Percentiles rank a stretch among this genome's conserved stretches.
Conservation (phyloP, 2,329 filamentous ascomycete species). For the Ophiostoma pallidulum region DNA sequence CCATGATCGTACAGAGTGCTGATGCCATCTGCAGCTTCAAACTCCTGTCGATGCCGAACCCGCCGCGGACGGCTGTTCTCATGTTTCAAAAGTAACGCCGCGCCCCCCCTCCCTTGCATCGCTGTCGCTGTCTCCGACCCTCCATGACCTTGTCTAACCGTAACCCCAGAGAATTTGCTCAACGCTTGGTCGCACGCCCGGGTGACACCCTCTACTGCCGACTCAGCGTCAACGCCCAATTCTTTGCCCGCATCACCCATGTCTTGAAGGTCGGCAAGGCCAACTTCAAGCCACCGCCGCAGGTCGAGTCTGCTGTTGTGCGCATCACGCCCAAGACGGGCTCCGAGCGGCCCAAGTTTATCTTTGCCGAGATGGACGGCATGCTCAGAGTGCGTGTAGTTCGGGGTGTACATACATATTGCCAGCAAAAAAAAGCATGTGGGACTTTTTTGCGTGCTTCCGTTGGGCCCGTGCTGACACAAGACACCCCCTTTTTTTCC, state of each 20-base stretch:
- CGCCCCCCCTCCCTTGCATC: no score
- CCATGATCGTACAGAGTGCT: neutral
- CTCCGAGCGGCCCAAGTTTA: conserved; percentile 67
- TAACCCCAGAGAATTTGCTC: conserved; percentile 66
- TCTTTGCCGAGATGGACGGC: conserved; percentile 92
- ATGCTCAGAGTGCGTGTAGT: conserved; percentile 50
- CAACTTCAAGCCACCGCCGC: conserved; percentile 91
- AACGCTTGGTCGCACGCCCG: conserved; percentile 78
- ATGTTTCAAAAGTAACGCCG: conserved; percentile 56
- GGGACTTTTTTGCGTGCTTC: no score
- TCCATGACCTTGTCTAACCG: conserved; percentile 4
- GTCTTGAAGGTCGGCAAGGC: conserved; percentile 85
- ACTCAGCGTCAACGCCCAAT: conserved; percentile 87
- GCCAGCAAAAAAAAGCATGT: no score
- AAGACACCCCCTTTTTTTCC: conserved; percentile 50
- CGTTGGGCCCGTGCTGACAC: no score
- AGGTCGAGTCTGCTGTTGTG: conserved; percentile 86
- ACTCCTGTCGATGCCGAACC: conserved; percentile 70
- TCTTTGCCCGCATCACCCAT: conserved; percentile 59
- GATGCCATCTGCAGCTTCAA: conserved; percentile 44
- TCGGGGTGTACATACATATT: neutral
- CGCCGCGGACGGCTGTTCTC: conserved; percentile 68
- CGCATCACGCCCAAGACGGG: conserved; percentile 81
- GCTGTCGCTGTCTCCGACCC: no score
- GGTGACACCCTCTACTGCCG: conserved; percentile 84